Conservation (phyloP, 371 early-diverging fungal genomes). For the Actinomucor elegans region DNA sequence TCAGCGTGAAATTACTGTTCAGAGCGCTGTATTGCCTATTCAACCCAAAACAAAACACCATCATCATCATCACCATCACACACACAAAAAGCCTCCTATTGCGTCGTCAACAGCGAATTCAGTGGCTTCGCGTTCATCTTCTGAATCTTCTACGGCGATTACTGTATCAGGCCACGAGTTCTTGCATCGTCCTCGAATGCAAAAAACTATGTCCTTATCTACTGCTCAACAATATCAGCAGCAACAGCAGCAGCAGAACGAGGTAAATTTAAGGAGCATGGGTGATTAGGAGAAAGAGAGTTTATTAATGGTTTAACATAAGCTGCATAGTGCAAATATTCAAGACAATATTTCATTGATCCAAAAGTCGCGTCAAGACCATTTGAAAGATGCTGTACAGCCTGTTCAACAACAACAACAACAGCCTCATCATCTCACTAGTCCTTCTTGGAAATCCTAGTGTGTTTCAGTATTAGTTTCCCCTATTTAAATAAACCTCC, state of each 20-base stretch:
- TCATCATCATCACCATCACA: background rate
- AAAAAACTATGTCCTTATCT: slow-evolving; percentile 10
- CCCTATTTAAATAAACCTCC: no score
- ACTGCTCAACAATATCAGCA: slow-evolving; percentile 16
- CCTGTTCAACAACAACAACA: slow-evolving; percentile 5
- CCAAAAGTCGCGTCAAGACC: background rate
- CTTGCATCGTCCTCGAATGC: slow-evolving; percentile 11
- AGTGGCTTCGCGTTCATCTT: slow-evolving; percentile 11
- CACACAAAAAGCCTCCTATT: background rate
- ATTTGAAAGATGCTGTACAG: slow-evolving; percentile 19
- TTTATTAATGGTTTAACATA: background rate
- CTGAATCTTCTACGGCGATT: background rate
- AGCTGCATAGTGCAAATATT: background rate
- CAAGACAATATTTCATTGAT: background rate
- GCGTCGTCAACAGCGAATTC: background rate
- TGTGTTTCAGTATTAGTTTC: no score
- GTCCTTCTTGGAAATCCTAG: no score
- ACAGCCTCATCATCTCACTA: no score
- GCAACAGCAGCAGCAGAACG: background rate
- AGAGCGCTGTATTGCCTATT: slow-evolving; percentile 7
- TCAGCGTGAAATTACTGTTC: slow-evolving; percentile 18
- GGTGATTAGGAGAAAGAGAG: background rate
- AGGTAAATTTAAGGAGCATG: background rate
- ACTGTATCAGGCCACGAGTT: no score
- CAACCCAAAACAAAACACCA: background rate